Evolutionary conservation across 257 asterid species (phyloP).

Genomic region (Rubia yunnanensis): DNA sequence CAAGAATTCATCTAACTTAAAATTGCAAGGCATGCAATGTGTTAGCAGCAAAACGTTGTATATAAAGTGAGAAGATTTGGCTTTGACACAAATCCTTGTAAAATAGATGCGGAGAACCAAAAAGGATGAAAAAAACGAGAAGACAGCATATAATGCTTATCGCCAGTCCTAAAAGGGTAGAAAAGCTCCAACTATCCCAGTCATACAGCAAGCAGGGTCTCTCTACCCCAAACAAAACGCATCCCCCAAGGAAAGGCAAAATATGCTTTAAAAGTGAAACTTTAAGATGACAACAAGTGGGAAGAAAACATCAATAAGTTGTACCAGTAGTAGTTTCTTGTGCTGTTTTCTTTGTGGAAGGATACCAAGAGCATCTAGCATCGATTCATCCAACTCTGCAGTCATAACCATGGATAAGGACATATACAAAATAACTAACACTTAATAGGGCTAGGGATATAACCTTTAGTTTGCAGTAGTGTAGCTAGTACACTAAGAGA

Average conservation of each 20-base stretch:
- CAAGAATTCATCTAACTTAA: not conserved
- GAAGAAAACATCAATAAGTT: constrained; percentile 13
- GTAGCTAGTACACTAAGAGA: constrained; percentile 82
- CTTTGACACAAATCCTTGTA: no score
- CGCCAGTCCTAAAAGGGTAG: not conserved
- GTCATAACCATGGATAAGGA: constrained; percentile 17
- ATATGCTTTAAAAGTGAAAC: not conserved
- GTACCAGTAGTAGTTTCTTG: constrained; percentile 85
- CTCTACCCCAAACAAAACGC: not conserved
- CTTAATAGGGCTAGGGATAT: constrained; percentile 16
- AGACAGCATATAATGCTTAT: not conserved
- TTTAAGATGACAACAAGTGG: no score
- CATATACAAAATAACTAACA: constrained; percentile 15
- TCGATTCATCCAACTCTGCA: constrained; percentile 91
- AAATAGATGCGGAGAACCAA: no score
- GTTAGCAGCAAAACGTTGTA: no score
- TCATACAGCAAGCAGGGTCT: not conserved
- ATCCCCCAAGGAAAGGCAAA: not conserved
- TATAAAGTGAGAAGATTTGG: no score
- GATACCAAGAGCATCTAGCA: constrained; percentile 95
- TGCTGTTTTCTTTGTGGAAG: constrained; percentile 96
- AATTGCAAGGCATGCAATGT: no score
- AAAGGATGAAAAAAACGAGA: not conserved
- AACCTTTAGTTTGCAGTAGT: constrained; percentile 90
- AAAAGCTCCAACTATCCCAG: no score